Percentiles rank a stretch among this genome's conserved stretches.
phyloP scores from a whole-genome alignment of 2,329 filamentous ascomycete species.

The Aspergillus quadricinctus region DNA sequence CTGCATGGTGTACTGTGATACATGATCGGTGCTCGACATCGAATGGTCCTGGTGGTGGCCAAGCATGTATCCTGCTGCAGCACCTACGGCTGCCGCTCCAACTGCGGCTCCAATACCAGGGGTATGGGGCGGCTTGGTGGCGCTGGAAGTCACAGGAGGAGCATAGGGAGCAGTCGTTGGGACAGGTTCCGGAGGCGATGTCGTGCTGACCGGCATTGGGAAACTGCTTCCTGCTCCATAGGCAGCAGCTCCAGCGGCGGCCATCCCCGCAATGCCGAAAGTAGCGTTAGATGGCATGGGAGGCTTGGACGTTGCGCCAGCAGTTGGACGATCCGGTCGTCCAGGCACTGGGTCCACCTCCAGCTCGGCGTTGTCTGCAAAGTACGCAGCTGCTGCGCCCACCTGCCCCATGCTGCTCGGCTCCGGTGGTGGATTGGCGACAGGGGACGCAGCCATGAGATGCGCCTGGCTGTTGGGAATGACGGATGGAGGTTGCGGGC shows the following conservation, averaged over 20 bases:
- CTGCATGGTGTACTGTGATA: slow-evolving; percentile 31
- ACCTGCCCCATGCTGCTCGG: slow-evolving; percentile 48
- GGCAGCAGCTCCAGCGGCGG: slow-evolving; percentile 32
- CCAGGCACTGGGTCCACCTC: slow-evolving; percentile 9
- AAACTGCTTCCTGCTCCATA: slow-evolving; percentile 39
- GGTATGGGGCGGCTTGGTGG: slow-evolving; percentile 24
- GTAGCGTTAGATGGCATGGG: slow-evolving; percentile 26
- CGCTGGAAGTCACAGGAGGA: slow-evolving; percentile 10
- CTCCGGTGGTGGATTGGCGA: slow-evolving; percentile 53
- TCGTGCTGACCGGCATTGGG: slow-evolving; percentile 15
- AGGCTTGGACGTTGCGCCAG: slow-evolving; percentile 17
- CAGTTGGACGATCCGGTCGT: slow-evolving; percentile 12
- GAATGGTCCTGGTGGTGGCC: slow-evolving; percentile 33
- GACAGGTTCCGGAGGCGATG: slow-evolving; percentile 15
- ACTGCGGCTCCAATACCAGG: slow-evolving; percentile 31
- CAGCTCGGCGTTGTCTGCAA: slow-evolving; percentile 27
- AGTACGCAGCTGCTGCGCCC: slow-evolving; percentile 56
- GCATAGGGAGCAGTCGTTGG: slow-evolving; percentile 17
- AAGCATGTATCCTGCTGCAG: slow-evolving; percentile 40
- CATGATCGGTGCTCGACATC: slow-evolving; percentile 24
- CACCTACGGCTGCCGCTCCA: slow-evolving; percentile 37
- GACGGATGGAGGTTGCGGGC: slow-evolving; percentile 49
- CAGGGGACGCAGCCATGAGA: slow-evolving; percentile 50
- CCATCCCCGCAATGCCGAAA: slow-evolving; percentile 29
- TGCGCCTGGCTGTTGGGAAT: slow-evolving; percentile 55